These are phyloP conservation scores for Pistacia vera DNA, from an alignment of 345 rosid genomes.

Conservation along the genomic window DNA sequence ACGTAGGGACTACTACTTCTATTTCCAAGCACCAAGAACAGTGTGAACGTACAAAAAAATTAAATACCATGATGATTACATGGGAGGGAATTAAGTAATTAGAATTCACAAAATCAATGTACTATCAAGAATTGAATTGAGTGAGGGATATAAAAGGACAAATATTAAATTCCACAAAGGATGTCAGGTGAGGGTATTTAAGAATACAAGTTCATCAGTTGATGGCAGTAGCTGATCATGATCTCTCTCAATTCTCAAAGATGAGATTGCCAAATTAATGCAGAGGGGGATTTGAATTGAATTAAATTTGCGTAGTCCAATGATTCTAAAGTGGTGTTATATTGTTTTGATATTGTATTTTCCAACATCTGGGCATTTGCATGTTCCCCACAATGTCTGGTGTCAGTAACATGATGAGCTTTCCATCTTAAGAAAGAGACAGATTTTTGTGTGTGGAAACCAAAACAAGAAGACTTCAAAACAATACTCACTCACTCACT, in stretches of 20 bases:
- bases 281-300: background rate
- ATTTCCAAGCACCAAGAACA: background rate
- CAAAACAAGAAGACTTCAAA: constrained; percentile 11
- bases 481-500: background rate
- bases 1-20: background rate
- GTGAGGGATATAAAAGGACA: background rate
- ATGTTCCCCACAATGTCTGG: constrained; percentile 38
- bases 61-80: background rate
- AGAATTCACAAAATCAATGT: too few relatives aligned
- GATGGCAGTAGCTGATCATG: background rate
- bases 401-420: constrained; percentile 33
- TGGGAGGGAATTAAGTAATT: background rate
- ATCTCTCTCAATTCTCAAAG: background rate
- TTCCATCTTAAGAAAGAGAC: constrained; percentile 27
- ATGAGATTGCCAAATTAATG: constrained; percentile 3
- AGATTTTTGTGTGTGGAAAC: constrained; percentile 6
- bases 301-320: constrained; percentile 7
- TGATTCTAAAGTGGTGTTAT: constrained; percentile 10
- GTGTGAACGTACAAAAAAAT: background rate
- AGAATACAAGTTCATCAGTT: too few relatives aligned
- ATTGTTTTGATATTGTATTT: constrained; percentile 10
- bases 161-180: background rate
- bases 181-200: background rate
- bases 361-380: constrained; percentile 31
- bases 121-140: too few relatives aligned